Base-by-base conservation (phyloP, 352 stramenopile genomes). In the Pythium apleroticum region DNA sequence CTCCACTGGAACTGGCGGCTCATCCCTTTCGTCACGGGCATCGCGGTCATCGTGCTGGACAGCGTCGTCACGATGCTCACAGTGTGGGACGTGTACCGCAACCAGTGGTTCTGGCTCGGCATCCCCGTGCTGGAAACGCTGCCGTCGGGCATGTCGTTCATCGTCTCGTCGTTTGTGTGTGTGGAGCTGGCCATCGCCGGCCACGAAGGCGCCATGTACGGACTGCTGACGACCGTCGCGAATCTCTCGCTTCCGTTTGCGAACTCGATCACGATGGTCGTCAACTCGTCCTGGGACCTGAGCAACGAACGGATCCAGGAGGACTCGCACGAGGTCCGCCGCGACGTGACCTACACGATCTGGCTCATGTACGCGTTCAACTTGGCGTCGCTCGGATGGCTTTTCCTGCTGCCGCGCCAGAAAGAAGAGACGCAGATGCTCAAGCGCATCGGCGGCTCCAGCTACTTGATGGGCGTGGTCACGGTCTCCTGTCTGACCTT, bases 201-300 rank as follows among this genome's bases (percentile, higher is more conserved):
- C 60, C 62, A 73, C 39, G 72, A 78, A 57, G 72, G 58, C 14
- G 57, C 72, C 3, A 56, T 74, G 57, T 78, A 76, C 43, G 72
- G 72, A 10, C 63, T 78, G 11, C 24, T 75, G 10, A 63, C 56
- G 33, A 68, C 68, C 0, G 69, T 75, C 17, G 57, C 48, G 0
- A 66, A 62, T 12, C 52, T 78, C 15, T 62, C 59, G 0, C 31
- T 33, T 9, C 68, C 72, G 10, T 74, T 78, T 33, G 57, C 68
- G 0, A 69, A 49, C 15, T 41, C 62, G 2, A 52, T 70, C 28
- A 69, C 60, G 6, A 67, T 63, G 30, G 63, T 61, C 52, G 24
- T 70, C 17, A 49, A 73, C 46, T 37, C 49, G 5, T 11, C 45
- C 25, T 71, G 72, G 49, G 64, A 60, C 39, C 37, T 68, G 20